These are phyloP conservation scores for Fusarium albidum DNA, from an alignment of 2,329 filamentous ascomycete genomes.

Conservation along the genomic window DNA sequence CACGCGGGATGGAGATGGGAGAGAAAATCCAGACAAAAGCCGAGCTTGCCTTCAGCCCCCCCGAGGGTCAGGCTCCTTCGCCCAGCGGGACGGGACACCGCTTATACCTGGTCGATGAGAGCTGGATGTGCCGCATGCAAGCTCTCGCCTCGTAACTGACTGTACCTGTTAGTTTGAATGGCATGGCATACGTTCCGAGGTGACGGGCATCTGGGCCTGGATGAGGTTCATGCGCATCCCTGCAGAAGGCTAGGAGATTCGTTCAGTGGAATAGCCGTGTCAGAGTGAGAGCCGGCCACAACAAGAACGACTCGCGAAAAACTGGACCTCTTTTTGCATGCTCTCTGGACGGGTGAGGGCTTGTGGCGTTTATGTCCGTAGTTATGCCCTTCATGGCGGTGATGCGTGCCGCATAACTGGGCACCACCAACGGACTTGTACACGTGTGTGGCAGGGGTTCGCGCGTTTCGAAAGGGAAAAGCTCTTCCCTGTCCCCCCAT, in stretches of 20 bases:
- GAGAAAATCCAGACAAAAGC: slow-evolving; percentile 11
- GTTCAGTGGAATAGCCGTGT: neutral
- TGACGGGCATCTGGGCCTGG: neutral
- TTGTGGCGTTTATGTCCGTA: slow-evolving; percentile 26
- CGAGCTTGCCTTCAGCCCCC: slow-evolving; percentile 9
- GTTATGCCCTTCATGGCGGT: slow-evolving; percentile 27
- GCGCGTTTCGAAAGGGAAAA: slow-evolving; percentile 32
- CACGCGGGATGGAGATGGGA: slow-evolving; percentile 20
- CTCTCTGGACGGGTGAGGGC: slow-evolving; percentile 9
- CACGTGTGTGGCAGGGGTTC: slow-evolving; percentile 37
- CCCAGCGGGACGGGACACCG: slow-evolving; percentile 12
- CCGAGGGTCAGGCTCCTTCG: slow-evolving; percentile 16
- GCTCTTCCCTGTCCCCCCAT: slow-evolving; percentile 24
- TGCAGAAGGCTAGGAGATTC: neutral
- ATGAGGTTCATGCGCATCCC: slow-evolving; percentile 5
- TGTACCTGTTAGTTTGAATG: neutral
- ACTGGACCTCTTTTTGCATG: neutral
- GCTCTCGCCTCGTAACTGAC: neutral
- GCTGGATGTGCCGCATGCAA: slow-evolving; percentile 1
- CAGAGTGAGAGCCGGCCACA: slow-evolving; percentile 10
- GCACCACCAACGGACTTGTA: slow-evolving; percentile 25
- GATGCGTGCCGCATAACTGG: slow-evolving; percentile 19
- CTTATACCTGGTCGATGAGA: slow-evolving; percentile 9
- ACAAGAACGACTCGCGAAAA: slow-evolving; percentile 8
- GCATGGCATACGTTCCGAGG: neutral